Evolutionary conservation across 2,329 filamentous ascomycete genomes (phyloP), one percentile per base, ranked within the genome.

Genomic region (Gaeumannomyces sp.): DNA sequence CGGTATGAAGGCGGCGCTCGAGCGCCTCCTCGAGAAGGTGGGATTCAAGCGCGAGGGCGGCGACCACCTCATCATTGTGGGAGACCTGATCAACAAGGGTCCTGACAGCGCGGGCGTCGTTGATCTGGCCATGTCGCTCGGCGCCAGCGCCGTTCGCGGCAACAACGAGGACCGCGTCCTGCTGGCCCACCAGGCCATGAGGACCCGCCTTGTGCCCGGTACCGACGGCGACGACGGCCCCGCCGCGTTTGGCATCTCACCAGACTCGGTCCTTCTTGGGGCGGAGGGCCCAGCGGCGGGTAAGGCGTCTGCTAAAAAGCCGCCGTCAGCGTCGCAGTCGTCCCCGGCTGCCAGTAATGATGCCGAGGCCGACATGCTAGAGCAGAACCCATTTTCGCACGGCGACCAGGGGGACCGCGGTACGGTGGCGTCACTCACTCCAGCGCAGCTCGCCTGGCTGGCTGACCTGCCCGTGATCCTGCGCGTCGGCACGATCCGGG

Each of bases 111-210:
- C 82, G 0, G 92, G 89, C 53, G 91, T 97, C 0, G 82, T 98
- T 61, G 85, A 89, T 65, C 81, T 93, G 58, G 89, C 92, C 53
- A 90, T 92, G 74, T 77, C 84, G 19, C 78, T 94, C 53, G 85
- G 85, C 62, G 93, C 94, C 28, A 91, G 89, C 35, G 91, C 87
- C 67, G 92, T 98, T 11, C 88, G 94, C 62, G 95, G 95, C 25
- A 97, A 97, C 76, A 91, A 97, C 77, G 95, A 99, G 74, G 93
- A 98, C 74, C 84, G 88, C 28, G 82, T 97, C 27, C 82, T 98
- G n/a, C 82, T 89, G 11, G 83, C 87, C 1, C 84, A 87, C 67
- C 79, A 80, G 33, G 72, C 74, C 50, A 71, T 77, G 69, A 65
- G 71, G 25, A 61, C 64, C 1, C 68, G 67, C n/a, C 66, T 79